Evolutionary conservation across 305 asterid species (phyloP).

Genomic region (Solanum chacoense): DNA sequence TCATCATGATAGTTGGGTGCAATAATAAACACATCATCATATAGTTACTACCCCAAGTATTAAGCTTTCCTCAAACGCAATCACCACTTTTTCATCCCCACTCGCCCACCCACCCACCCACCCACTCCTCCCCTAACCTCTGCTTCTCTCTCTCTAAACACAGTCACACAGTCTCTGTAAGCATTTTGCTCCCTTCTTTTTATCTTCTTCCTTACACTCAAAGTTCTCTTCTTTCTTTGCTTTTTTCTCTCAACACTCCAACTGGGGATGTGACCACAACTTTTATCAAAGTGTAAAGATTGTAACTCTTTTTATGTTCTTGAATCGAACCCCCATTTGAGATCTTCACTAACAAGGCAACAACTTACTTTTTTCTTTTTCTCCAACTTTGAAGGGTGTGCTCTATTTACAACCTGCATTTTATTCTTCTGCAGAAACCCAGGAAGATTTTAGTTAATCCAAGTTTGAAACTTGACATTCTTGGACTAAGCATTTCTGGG

Average conservation of each 20-base stretch:
- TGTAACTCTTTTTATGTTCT: neutral
- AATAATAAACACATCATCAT: neutral
- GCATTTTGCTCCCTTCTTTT: neutral
- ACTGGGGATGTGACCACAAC: neutral
- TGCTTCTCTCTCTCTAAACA: neutral
- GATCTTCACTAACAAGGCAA: constrained; percentile 14
- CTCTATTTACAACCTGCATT: constrained; percentile 18
- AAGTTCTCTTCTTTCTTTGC: neutral
- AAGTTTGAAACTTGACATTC: constrained; percentile 16
- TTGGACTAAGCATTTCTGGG: constrained; percentile 3
- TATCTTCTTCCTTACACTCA: constrained; percentile 19
- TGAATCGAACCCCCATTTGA: constrained; percentile 1
- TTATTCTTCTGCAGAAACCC: neutral
- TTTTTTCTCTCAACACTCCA: neutral
- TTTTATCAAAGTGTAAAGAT: neutral
- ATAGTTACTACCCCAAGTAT: neutral
- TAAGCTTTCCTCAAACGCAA: neutral
- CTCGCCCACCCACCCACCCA: neutral
- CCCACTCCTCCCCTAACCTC: neutral
- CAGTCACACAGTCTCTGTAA: neutral
- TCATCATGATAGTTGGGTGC: neutral
- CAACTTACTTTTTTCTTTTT: constrained; percentile 5
- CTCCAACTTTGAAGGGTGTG: constrained; percentile 8
- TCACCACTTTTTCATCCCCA: neutral
- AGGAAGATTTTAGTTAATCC: neutral